Base-by-base conservation (phyloP, 306 rosid genomes). In the Corylus avellana region DNA sequence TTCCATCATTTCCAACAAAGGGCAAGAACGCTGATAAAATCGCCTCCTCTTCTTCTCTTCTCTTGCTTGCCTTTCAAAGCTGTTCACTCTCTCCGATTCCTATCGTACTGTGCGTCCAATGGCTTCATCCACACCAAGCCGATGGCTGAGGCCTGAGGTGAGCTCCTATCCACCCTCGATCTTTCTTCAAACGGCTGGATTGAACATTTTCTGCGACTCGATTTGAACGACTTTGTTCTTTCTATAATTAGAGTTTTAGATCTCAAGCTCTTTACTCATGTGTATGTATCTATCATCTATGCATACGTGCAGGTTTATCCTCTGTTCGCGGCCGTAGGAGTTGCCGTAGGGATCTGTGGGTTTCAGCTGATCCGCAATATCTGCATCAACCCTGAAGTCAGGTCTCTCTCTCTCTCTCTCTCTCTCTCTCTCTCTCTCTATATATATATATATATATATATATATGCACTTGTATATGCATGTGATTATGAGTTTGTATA, bases 331-430 rank as follows among this genome's bases (percentile, higher is more conserved):
- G 94, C 99, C 8, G 90, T 88, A 22, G 98, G 96, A 73, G 94
- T 37, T 25, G 99, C 99, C 69, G 20, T 95, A 11, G 99, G 97
- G 74, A 95, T 95, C 82, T 95, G 99, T 58, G 97, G 92, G 0
- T 81, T 95, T 11, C 87, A 83, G 80, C 62, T 95, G 72, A 86
- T 83, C 78, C 98, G 99, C 44, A 87, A 95, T 51, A 77, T 95
- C 84, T 76, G 82, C 77, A 89, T 91, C 90, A 95, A 95, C 77
- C 99, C 99, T 74, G 99, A 93, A 91, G 99, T 95, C 88, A 95
- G 98, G 99, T 94, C 47, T 17, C 6, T 57, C 35, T 81, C 50
- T 62, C 47, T 77, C 46, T 18, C 66, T 42, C 20, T 75, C 64
- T 10, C 64, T 58, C 29, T 17, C 22, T 16, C 44, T 3, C 0